Evolutionary conservation across 176 grass and related monocot species (phyloP).

Genomic region (Musa troglodytarum): DNA sequence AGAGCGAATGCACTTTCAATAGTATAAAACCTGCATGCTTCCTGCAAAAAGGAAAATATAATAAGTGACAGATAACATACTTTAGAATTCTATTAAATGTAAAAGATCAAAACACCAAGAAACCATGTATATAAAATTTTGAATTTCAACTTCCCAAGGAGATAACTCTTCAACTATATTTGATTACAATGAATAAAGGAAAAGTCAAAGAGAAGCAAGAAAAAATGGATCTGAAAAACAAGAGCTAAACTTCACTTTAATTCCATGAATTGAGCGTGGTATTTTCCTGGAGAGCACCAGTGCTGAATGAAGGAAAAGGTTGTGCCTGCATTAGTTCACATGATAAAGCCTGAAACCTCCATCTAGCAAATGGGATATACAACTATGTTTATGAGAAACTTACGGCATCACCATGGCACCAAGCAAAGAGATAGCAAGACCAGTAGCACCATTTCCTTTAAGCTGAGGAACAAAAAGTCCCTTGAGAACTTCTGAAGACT

Average conservation of each 20-base stretch:
- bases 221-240: conserved; percentile 1
- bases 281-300: conserved; percentile 97
- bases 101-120: not conserved
- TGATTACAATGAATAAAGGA: no score
- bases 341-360: conserved; percentile 2
- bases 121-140: not conserved
- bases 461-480: conserved; percentile 97
- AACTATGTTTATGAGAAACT: conserved; percentile 20
- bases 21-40: conserved; percentile 86
- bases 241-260: conserved; percentile 42
- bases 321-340: conserved; percentile 51
- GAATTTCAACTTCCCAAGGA: not conserved
- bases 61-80: not conserved
- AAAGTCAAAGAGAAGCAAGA: not conserved
- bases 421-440: conserved; percentile 84
- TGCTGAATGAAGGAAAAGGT: conserved; percentile 98
- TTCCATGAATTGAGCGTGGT: conserved; percentile 72
- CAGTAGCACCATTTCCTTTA: conserved; percentile 92
- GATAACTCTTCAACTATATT: no score
- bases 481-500: conserved; percentile 69
- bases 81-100: not conserved
- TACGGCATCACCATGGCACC: conserved; percentile 99
- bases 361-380: not conserved
- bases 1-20: conserved; percentile 98
- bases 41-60: conserved; percentile 43